phyloP scores from a whole-genome alignment of 1,284 basidiomycete genomes.

The Pseudomicrostroma phylloplanum region DNA sequence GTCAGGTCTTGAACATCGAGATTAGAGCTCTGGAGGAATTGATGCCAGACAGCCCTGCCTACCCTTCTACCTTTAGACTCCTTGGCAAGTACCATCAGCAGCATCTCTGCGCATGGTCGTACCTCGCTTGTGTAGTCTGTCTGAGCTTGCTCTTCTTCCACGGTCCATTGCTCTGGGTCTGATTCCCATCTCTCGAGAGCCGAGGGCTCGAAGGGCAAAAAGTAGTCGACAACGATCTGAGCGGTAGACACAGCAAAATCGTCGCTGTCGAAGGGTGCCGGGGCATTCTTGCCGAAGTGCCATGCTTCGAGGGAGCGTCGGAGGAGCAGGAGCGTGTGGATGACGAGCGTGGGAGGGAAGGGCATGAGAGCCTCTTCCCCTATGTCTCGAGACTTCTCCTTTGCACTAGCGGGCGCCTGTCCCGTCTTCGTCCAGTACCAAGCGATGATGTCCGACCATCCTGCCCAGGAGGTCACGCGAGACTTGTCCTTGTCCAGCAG shows the following conservation, averaged over 20 bases:
- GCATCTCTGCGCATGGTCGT: constrained; percentile 43
- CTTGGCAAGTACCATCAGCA: constrained; percentile 35
- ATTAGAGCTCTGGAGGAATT: constrained; percentile 17
- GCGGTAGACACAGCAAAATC: constrained; percentile 32
- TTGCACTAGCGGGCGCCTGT: constrained; percentile 7
- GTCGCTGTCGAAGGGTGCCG: constrained; percentile 27
- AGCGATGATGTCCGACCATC: constrained; percentile 42
- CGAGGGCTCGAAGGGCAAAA: constrained; percentile 37
- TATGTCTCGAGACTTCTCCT: constrained; percentile 7
- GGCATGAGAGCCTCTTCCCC: constrained; percentile 26
- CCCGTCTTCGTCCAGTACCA: constrained; percentile 44
- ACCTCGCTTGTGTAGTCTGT: constrained; percentile 41
- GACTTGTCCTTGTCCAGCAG: constrained; percentile 38
- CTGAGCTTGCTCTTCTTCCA: constrained; percentile 33
- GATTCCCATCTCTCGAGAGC: constrained; percentile 42
- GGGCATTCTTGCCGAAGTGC: constrained; percentile 19
- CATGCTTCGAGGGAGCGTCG: constrained; percentile 35
- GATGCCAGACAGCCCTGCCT: constrained; percentile 35
- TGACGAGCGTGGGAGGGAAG: constrained; percentile 40
- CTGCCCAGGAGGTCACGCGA: constrained; percentile 41
- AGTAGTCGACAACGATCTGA: constrained; percentile 35
- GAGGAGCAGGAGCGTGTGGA: constrained; percentile 41
- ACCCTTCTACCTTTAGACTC: constrained; percentile 28
- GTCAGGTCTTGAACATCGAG: constrained; percentile 18
- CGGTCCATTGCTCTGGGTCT: constrained; percentile 40